Percentiles rank a stretch among this genome's conserved stretches.
Evolutionary conservation across 768 basidiomycete genomes (phyloP).

Genomic region (Leccinum disarticulatum): DNA sequence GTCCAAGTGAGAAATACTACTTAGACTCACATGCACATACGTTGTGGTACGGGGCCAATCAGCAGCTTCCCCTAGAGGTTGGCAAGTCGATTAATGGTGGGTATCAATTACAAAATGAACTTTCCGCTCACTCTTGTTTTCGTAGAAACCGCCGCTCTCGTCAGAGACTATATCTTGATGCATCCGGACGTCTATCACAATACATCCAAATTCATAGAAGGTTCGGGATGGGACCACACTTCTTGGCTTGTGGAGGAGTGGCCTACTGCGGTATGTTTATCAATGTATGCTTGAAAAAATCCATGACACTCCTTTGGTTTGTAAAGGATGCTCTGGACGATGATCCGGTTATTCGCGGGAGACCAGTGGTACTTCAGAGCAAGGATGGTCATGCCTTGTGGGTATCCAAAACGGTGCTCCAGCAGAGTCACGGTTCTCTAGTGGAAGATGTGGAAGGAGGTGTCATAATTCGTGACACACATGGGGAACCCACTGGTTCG

Average conservation of each 20-base stretch:
- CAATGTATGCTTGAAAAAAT: neutral
- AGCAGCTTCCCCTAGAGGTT: slow-evolving; percentile 63
- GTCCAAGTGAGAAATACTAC: neutral
- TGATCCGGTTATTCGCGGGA: slow-evolving; percentile 64
- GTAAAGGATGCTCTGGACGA: slow-evolving; percentile 67
- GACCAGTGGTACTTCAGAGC: slow-evolving; percentile 75
- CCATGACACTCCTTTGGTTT: neutral
- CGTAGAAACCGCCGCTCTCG: slow-evolving; percentile 60
- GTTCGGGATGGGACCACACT: slow-evolving; percentile 93
- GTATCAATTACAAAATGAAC: neutral
- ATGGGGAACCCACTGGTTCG: slow-evolving; percentile 71
- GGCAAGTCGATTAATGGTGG: slow-evolving; percentile 58
- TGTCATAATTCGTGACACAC: slow-evolving; percentile 64
- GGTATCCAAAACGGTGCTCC: slow-evolving; percentile 68
- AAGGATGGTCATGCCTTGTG: slow-evolving; percentile 90
- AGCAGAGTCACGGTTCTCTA: slow-evolving; percentile 51
- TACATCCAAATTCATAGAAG: slow-evolving; percentile 63
- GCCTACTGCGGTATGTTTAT: slow-evolving; percentile 63
- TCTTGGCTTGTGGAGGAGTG: slow-evolving; percentile 59
- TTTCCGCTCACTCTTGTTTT: neutral
- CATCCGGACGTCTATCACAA: slow-evolving; percentile 58
- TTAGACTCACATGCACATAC: slow-evolving; percentile 82
- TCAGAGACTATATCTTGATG: slow-evolving; percentile 58
- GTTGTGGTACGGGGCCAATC: slow-evolving; percentile 72
- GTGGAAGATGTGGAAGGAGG: slow-evolving; percentile 79